phyloP scores from a whole-genome alignment of 352 stramenopile genomes.

The Pilasporangium apinafurcum region DNA sequence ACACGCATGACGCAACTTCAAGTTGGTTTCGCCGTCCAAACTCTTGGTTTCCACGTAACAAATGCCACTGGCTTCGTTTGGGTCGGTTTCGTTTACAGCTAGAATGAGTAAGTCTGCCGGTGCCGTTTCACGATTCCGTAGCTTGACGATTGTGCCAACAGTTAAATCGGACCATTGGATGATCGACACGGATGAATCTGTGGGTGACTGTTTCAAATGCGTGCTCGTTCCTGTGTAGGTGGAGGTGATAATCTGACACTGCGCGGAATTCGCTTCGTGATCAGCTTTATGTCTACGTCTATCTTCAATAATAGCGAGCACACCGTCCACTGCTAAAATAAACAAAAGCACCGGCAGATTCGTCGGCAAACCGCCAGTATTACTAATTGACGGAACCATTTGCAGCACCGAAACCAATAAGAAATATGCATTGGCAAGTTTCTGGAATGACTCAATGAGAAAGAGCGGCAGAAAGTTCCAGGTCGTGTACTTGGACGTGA shows the following conservation, averaged over 20 bases:
- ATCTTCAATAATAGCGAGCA: conserved; percentile 87
- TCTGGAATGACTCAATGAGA: conserved; percentile 79
- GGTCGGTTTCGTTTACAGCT: conserved; percentile 57
- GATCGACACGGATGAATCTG: conserved; percentile 32
- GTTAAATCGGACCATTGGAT: conserved; percentile 72
- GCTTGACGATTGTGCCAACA: conserved; percentile 80
- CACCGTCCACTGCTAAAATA: conserved; percentile 83
- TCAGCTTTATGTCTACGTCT: conserved; percentile 67
- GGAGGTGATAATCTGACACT: conserved; percentile 43
- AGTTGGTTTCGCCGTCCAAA: conserved; percentile 88
- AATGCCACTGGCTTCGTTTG: conserved; percentile 53
- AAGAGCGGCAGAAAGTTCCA: conserved; percentile 89
- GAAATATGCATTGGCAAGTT: conserved; percentile 92
- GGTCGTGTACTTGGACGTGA: conserved; percentile 89
- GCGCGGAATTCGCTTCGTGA: conserved; percentile 75
- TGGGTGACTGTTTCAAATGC: conserved; percentile 21
- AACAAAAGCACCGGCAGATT: conserved; percentile 84
- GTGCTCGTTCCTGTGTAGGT: conserved; percentile 35
- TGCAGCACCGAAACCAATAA: conserved; percentile 86
- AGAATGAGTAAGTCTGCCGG: conserved; percentile 86
- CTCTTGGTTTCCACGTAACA: conserved; percentile 88
- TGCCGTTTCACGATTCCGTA: conserved; percentile 70
- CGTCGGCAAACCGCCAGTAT: conserved; percentile 73
- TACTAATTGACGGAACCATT: conserved; percentile 72
- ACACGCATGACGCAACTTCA: conserved; percentile 80